phyloP scores from a whole-genome alignment of 225 moss, liverwort and hornwort species.

The Ulota crispa region DNA sequence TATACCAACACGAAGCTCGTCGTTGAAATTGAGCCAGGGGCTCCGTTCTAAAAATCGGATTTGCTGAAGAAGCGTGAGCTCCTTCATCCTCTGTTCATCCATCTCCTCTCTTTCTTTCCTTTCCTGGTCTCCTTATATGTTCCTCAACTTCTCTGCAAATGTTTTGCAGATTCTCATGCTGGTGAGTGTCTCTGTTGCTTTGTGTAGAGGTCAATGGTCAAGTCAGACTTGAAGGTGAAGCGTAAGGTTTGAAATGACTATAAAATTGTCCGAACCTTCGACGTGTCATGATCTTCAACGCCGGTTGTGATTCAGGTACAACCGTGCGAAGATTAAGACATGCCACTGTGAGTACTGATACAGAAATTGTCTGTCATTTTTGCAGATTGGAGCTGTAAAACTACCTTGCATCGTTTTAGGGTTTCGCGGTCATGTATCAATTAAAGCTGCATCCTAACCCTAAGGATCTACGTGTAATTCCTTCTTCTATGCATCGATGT shows the following conservation, averaged over 20 bases:
- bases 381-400: not conserved
- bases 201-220: no score
- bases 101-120: not conserved
- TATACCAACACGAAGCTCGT: not conserved
- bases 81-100: slow-evolving; percentile 21
- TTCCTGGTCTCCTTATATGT: not conserved
- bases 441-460: slow-evolving; percentile 1
- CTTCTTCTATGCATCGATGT: slow-evolving; percentile 11
- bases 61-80: not conserved
- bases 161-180: not conserved
- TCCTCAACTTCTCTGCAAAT: not conserved
- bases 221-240: not conserved
- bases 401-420: not conserved
- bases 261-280: not conserved
- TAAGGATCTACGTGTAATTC: not conserved
- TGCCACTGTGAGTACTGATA: not conserved
- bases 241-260: not conserved
- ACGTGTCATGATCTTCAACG: no score
- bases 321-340: not conserved
- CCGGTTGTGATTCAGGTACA: not conserved
- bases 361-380: not conserved
- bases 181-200: not conserved
- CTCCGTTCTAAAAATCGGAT: not conserved
- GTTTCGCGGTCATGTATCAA: slow-evolving; percentile 17
- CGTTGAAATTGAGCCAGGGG: not conserved